Percentiles rank a stretch among this genome's conserved stretches.
Evolutionary conservation across 2,329 filamentous ascomycete genomes (phyloP).

Genomic region (Aspergillus sp.): DNA sequence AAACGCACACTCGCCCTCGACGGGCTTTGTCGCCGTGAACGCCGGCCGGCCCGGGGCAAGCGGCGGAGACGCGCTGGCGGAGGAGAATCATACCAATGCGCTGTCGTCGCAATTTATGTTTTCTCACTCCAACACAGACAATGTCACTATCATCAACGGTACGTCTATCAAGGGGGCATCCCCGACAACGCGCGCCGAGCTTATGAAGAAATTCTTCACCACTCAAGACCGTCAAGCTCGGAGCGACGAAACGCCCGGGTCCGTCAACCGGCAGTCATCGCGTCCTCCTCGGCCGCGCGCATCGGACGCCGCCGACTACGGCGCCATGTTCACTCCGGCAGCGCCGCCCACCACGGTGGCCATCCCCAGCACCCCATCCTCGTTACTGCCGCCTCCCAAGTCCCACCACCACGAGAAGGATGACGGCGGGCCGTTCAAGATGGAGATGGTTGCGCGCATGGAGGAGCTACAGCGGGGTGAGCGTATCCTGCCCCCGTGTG

Average conservation of each 20-base stretch:
- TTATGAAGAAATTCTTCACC: conserved; percentile 64
- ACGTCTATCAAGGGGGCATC: conserved; percentile 54
- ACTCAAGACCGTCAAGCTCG: conserved; percentile 54
- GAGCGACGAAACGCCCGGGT: conserved; percentile 31
- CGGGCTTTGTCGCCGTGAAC: conserved; percentile 62
- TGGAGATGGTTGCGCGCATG: conserved; percentile 71
- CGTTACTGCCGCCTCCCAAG: conserved; percentile 51
- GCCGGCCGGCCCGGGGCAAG: conserved; percentile 38
- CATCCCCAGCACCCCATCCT: conserved; percentile 56
- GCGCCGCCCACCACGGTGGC: conserved; percentile 50
- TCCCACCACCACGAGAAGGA: conserved; percentile 51
- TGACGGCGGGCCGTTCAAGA: conserved; percentile 59
- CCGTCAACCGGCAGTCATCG: conserved; percentile 28
- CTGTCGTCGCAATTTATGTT: conserved; percentile 40
- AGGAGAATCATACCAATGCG: conserved; percentile 24
- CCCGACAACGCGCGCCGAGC: conserved; percentile 57
- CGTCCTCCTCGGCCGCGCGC: conserved; percentile 32
- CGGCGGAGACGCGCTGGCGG: conserved; percentile 33
- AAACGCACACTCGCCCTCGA: conserved; percentile 45
- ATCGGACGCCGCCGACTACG: conserved; percentile 37
- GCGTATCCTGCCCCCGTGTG: conserved; percentile 76
- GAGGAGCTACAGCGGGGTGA: conserved; percentile 74
- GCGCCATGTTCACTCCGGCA: conserved; percentile 39
- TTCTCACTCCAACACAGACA: conserved; percentile 43
- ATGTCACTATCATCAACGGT: conserved; percentile 50